Base-by-base conservation (phyloP, 176 grass and related monocot genomes). In the Hsuehochloa calcarea region DNA sequence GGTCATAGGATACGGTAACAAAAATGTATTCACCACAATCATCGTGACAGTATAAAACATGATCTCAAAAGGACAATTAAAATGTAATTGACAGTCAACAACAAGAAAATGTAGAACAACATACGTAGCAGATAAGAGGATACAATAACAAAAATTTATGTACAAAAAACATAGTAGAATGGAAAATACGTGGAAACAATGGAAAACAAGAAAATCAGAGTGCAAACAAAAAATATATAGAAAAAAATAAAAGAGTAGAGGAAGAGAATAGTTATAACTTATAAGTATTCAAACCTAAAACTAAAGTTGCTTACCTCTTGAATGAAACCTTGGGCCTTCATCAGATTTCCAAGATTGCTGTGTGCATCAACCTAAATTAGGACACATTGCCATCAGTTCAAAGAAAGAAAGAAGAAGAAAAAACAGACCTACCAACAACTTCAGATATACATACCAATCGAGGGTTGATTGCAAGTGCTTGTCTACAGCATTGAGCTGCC, bases 321-420 rank as follows among this genome's bases (percentile, higher is more conserved):
- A 72, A 96, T 78, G 38, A 92, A 87, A 65, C 97, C 97, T 84
- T 96, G 93, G n/a, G 96, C 84, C 78, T 99, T 99, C 97, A 99
- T 96, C 74, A 99, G 74, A 75, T 99, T 99, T 73, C 97, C 97
- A 58, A 99, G 83, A 88, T 99, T 99, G 61, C 93, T 96, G 82
- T 99, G 97, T 15, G 97, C 97, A 86, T 99, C 97, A 90, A 96
- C 97, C 97, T 99, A 92, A 79, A 74, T 76, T 38, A 91, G 23
- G 29, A 78, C 39, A 84, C 47, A 27, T 49, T 52, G 79, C 65
- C 68, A 88, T 87, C 74, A 90, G 65, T 47, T 69, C 70, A 84
- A 39, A 20, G 50, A 59, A 58, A 49, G 68, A 34, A 34, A 34
- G 31, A 34, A 29, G 29, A 29, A 34, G 12, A 47, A 68, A 59